Evolutionary conservation across 1,139 yeast species (phyloP), one percentile per base, ranked within the genome.

Genomic region (Diutina mesorugosa): DNA sequence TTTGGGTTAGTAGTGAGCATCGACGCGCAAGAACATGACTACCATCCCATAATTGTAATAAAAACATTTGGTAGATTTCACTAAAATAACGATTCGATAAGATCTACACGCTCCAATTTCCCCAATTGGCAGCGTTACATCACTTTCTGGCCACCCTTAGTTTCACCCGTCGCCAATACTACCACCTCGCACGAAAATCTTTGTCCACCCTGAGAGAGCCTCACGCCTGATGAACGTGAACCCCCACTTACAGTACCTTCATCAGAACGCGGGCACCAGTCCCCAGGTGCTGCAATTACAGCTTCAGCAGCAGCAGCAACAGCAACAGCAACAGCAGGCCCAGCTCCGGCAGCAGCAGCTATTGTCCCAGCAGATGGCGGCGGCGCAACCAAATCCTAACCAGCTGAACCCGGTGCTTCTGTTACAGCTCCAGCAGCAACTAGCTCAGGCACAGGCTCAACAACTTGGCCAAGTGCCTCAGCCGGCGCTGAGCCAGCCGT

Each of bases 211-310:
- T 5, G 16, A 21, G n/a, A 30, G 14, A 7, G 6, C 21, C 32
- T 35, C 41, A 35, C 41, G 41, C 30, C 7, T 28, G 32, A 56
- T 63, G 59, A 75, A 72, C 67, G 71, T 68, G 59, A 72, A 72
- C 58, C 79, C 79, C 48, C 80, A 75, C 61, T 72, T 75, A 57
- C 79, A 74, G 62, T 75, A 73, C 63, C 67, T 76, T 60, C 79
- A 72, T 57, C 69, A 64, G 60, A 64, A 57, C 63, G 61, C 51
- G 63, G 64, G 51, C 65, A 61, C 57, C 61, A 65, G 26, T 48
- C 77, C 78, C 1, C 79, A 71, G 61, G 64, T 74, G 50, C 61
- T 73, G 1, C 78, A 71, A 58, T 62, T 73, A 46, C 78, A 72
- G 59, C 66, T 71, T 60, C 74, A 68, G 54, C 75, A 66, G 53